A percentile compares a stretch with the other conserved stretches of the same genome.
Conservation (phyloP, 2,329 filamentous ascomycete genomes). For the Stylonectria norvegica region DNA sequence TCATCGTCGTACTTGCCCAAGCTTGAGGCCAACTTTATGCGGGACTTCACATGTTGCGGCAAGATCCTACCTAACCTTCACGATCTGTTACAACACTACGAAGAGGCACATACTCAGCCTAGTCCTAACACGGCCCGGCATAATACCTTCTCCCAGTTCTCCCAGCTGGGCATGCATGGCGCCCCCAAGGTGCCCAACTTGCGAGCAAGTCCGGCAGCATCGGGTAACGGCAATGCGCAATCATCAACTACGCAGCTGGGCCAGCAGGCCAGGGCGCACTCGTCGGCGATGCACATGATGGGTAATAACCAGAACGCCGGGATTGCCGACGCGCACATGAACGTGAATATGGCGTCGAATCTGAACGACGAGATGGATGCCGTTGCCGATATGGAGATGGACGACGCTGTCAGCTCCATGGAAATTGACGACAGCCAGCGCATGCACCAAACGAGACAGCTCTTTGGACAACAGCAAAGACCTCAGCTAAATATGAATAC, state of each 20-base stretch:
- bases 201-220: conserved; percentile 30
- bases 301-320: conserved; percentile 29
- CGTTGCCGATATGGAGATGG: conserved; percentile 95
- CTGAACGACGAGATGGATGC: conserved; percentile 69
- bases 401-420: conserved; percentile 70
- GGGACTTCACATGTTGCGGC: conserved; percentile 93
- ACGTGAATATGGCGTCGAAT: conserved; percentile 41
- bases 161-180: conserved; percentile 32
- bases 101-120: conserved; percentile 84
- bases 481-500: conserved; percentile 80
- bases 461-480: conserved; percentile 61
- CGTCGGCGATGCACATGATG: conserved; percentile 41
- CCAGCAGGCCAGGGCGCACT: conserved; percentile 31
- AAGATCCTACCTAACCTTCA: conserved; percentile 86
- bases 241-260: conserved; percentile 30
- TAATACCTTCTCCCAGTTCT: conserved; percentile 40
- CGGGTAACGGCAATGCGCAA: conserved; percentile 29
- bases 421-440: conserved; percentile 61
- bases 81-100: conserved; percentile 93
- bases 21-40: conserved; percentile 96
- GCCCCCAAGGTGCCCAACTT: conserved; percentile 33
- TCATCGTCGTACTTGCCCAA: conserved; percentile 96
- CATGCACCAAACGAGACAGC: conserved; percentile 66
- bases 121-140: conserved; percentile 42
- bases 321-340: conserved; percentile 35